Evolutionary conservation across 1,284 basidiomycete genomes (phyloP), one percentile per base, ranked within the genome.

Genomic region (Boletellus deceptivus): DNA sequence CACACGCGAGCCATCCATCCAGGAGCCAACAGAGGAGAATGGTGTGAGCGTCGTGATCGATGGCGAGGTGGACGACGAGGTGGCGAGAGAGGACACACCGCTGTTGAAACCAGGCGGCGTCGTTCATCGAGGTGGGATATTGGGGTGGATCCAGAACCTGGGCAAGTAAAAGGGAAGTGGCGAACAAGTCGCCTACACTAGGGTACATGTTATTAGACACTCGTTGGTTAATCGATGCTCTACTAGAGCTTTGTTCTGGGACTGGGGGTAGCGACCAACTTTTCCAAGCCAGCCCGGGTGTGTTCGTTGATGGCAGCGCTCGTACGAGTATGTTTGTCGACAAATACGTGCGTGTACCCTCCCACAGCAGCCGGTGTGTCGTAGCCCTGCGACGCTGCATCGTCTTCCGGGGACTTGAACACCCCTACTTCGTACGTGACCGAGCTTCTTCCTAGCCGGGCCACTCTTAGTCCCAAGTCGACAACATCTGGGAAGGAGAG

Each of bases 341-440:
- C 88, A 59, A 89, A 90, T n/a, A 90, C 88, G 64, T 90, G 88
- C 0, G 86, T 89, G 52, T 89, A 89, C 3, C 86, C 86, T 3
- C 86, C 88, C 4, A 90, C 84, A 4, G 83, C 86, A 6, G 77
- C 76, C 0, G 80, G 78, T 5, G 54, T 34, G 18, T 79, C 72
- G 36, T 67, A 43, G 25, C 29, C 24, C 8, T 6, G 17, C 6
- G 29, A 10, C 8, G 22, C 25, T 20, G 34, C 13, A 8, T 3
- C n/a, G 14, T n/a, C n/a, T 20, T 31, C 20, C 38, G 33, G 36
- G 16, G 79, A 70, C 40, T 73, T 71, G 58, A 90, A 90, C 16
- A 90, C 81, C 0, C 82, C 88, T 4, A 90, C 76, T 58, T 90
- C 86, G 59, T 90, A 90, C 0, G 78, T 73, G 38, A 86, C 87